Evolutionary conservation across 2,329 filamentous ascomycete genomes (phyloP).

Genomic region (Aureobasidium musti): DNA sequence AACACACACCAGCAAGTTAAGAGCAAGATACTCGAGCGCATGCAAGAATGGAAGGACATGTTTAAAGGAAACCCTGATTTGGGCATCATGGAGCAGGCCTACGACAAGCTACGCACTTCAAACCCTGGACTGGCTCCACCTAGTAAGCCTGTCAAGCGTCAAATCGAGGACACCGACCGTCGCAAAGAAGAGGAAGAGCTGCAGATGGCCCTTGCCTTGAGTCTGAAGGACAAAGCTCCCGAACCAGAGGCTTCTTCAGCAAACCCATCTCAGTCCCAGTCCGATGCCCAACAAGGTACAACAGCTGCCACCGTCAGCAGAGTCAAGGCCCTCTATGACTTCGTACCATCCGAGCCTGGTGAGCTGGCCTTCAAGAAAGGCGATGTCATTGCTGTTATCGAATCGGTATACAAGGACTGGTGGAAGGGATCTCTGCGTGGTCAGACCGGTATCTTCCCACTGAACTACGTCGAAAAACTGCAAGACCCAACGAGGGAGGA

Average conservation of each 20-base stretch:
- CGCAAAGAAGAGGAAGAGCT: slow-evolving; percentile 97
- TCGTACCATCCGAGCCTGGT: slow-evolving; percentile 87
- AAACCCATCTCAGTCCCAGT: slow-evolving; percentile 37
- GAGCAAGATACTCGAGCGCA: slow-evolving; percentile 92
- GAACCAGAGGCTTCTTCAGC: slow-evolving; percentile 24
- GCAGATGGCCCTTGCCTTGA: slow-evolving; percentile 92
- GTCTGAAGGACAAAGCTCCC: slow-evolving; percentile 76
- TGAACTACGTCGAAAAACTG: slow-evolving; percentile 98
- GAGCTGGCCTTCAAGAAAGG: slow-evolving; percentile 96
- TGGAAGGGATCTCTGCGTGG: slow-evolving; percentile 95
- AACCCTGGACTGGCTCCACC: slow-evolving; percentile 87
- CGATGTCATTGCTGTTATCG: slow-evolving; percentile 93
- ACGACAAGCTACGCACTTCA: slow-evolving; percentile 73
- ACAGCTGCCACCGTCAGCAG: slow-evolving; percentile 95
- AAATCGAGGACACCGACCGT: slow-evolving; percentile 84
- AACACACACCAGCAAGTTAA: slow-evolving; percentile 98
- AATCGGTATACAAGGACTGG: slow-evolving; percentile 99
- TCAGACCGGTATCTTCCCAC: slow-evolving; percentile 94
- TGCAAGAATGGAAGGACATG: slow-evolving; percentile 96
- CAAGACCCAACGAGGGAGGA: slow-evolving; percentile 93
- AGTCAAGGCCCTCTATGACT: slow-evolving; percentile 91
- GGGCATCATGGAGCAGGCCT: slow-evolving; percentile 96
- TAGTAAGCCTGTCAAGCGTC: slow-evolving; percentile 88
- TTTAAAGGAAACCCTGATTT: slow-evolving; percentile 86
- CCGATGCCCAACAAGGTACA: slow-evolving; percentile 65